Base-by-base conservation (phyloP, 2,329 filamentous ascomycete species). In the Diplodia mutila region DNA sequence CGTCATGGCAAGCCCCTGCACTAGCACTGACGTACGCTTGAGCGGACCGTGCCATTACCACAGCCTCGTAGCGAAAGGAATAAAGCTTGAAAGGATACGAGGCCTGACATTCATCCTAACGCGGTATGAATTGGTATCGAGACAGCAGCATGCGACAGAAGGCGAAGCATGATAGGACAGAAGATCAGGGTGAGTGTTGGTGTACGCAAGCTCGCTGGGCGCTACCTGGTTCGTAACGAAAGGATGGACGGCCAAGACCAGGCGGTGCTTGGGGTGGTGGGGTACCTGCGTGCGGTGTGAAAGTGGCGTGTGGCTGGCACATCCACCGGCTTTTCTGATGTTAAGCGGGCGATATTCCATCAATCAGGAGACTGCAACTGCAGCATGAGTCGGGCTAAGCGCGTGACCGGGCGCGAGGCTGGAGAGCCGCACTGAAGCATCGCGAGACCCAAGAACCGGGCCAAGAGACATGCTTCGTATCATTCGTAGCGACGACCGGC, bases 381-480 rank as follows among this genome's bases (percentile, higher is more conserved):
- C 21, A 21, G 39, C 25, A 27, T 49, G 57, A 61, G 57, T 61
- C 57, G 39, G 18, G 57, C 39, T 39, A 61, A 32, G 59, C 42
- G 59, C 59, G 59, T 51, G 59, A 63, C 59, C 14, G 6, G 27
- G n/a, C 32, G 42, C 39, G 46, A 51, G n/a, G 59, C 59, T 51
- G 9, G 59, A 52, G 59, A 63, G 59, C 59, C 59, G 59, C 59
- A 63, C 46, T 25, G 59, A 51, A 37, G 59, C n/a, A 37, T 63
- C 29, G 39, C 12, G 46, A 51, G 59, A 51, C 42, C 46, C n/a
- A 63, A 51, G 46, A 25, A 8, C 42, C 29, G 25, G 55, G 57
- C 57, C 57, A 61, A 61, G 57, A 16, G 14, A 14, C 18, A 46
- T 16, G 25, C 37, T 61, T 63, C 59, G 59, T 63, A 63, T 51